phyloP scores from a whole-genome alignment of 805 yeast genomes.

The Candida pseudofarinosa region DNA sequence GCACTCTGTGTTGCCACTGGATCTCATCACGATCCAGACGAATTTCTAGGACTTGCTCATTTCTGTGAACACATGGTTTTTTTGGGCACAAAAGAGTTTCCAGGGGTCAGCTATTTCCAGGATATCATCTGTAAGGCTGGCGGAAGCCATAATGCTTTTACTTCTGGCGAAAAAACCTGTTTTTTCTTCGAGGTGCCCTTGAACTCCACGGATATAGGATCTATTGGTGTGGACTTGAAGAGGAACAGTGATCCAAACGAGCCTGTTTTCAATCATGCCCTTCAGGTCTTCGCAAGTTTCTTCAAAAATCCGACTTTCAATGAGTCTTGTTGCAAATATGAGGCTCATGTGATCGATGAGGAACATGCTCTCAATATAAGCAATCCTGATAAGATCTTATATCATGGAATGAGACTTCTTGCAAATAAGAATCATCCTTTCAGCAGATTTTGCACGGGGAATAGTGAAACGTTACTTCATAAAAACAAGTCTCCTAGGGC shows the following conservation, averaged over 20 bases:
- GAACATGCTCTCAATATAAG: conserved; percentile 59
- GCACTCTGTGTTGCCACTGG: conserved; percentile 79
- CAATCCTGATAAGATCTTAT: conserved; percentile 43
- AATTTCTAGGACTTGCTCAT: conserved; percentile 81
- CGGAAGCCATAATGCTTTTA: conserved; percentile 63
- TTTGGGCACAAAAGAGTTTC: conserved; percentile 51
- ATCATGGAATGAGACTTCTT: conserved; percentile 55
- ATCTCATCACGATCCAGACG: conserved; percentile 70
- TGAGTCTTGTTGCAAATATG: conserved; percentile 39
- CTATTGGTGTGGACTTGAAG: background rate
- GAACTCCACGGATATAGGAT: conserved; percentile 15
- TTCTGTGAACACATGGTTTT: conserved; percentile 24
- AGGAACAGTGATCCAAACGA: conserved; percentile 12
- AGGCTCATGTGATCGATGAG: conserved; percentile 58
- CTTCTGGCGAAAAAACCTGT: conserved; percentile 64
- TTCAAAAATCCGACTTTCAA: conserved; percentile 51
- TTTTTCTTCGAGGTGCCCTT: conserved; percentile 62
- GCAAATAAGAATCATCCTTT: conserved; percentile 50
- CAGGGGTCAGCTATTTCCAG: conserved; percentile 44
- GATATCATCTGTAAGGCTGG: conserved; percentile 43
- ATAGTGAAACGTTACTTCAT: conserved; percentile 43
- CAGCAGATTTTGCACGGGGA: conserved; percentile 64
- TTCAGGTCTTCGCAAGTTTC: conserved; percentile 48
- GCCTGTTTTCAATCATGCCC: conserved; percentile 41
- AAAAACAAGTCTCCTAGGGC: conserved; percentile 26